Conservation (phyloP, 2,329 filamentous ascomycete genomes). For the Neopestalotiopsis sp. region DNA sequence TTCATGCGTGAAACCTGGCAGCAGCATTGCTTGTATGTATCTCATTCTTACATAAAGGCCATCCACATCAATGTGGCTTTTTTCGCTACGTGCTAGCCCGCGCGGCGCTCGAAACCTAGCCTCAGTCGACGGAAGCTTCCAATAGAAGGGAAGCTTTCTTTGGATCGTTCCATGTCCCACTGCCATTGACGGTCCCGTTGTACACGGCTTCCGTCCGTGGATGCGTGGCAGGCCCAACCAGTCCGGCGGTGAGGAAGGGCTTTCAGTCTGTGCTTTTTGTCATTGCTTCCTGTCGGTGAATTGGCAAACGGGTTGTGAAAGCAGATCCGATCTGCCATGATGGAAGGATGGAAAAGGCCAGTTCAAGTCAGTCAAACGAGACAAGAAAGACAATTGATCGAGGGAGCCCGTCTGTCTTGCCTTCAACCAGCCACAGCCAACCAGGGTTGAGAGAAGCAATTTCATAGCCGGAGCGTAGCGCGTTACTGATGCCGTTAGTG, state of each 20-base stretch:
- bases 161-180: not conserved
- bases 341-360: not conserved
- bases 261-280: not conserved
- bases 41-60: not conserved
- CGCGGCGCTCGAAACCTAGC: not conserved
- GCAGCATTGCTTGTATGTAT: not conserved
- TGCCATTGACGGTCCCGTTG: not conserved
- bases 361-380: not conserved
- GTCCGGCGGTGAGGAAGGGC: not conserved
- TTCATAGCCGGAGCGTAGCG: slow-evolving; percentile 11
- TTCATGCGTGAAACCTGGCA: not conserved
- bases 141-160: not conserved
- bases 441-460: slow-evolving; percentile 8
- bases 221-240: not conserved
- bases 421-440: not conserved
- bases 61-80: not conserved
- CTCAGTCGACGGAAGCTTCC: not conserved
- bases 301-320: not conserved
- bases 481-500: slow-evolving; percentile 10
- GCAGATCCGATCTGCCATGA: not conserved
- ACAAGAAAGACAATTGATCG: not conserved
- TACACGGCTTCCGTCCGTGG: not conserved
- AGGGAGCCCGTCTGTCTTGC: not conserved
- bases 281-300: not conserved
- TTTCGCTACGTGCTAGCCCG: not conserved